Evolutionary conservation across 208 protist species (phyloP).

Genomic region (Leishmania lainsoni): DNA sequence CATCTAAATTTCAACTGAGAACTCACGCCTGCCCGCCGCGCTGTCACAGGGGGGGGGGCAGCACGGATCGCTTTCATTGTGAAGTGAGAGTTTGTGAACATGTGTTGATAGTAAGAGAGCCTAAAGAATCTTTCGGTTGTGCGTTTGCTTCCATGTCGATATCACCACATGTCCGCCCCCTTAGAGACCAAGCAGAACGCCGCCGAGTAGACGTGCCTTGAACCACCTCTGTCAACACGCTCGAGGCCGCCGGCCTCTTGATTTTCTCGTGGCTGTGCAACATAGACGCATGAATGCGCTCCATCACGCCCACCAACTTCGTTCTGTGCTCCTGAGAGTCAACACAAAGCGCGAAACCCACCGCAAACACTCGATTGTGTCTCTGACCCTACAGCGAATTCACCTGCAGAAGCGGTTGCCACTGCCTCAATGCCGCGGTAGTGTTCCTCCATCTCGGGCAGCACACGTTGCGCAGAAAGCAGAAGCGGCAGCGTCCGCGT

Average conservation of each 20-base stretch:
- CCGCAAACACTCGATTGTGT: no score
- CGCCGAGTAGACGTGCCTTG: slow-evolving; percentile 5
- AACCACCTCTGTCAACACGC: slow-evolving; percentile 1
- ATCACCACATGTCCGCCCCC: background rate
- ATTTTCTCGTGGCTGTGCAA: slow-evolving; percentile 10
- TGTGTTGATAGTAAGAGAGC: background rate
- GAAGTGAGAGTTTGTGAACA: background rate
- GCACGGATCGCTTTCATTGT: background rate
- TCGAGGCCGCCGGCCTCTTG: slow-evolving; percentile 5
- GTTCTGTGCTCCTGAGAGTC: slow-evolving; percentile 12
- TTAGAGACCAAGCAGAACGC: slow-evolving; percentile 14
- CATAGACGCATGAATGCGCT: slow-evolving; percentile 1
- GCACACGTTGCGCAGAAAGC: slow-evolving; percentile 35
- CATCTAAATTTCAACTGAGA: background rate
- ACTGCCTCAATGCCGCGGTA: slow-evolving; percentile 20
- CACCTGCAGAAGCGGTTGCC: background rate
- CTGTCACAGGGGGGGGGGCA: background rate
- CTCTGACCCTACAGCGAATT: background rate
- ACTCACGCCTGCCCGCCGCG: background rate
- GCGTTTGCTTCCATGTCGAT: background rate
- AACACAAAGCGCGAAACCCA: slow-evolving; percentile 1
- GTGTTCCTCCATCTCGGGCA: slow-evolving; percentile 74
- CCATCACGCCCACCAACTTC: slow-evolving; percentile 13
- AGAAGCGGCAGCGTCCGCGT: slow-evolving; percentile 55
- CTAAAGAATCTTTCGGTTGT: background rate